Base-by-base conservation (phyloP, 768 basidiomycete genomes). In the Termitomyces sp. region DNA sequence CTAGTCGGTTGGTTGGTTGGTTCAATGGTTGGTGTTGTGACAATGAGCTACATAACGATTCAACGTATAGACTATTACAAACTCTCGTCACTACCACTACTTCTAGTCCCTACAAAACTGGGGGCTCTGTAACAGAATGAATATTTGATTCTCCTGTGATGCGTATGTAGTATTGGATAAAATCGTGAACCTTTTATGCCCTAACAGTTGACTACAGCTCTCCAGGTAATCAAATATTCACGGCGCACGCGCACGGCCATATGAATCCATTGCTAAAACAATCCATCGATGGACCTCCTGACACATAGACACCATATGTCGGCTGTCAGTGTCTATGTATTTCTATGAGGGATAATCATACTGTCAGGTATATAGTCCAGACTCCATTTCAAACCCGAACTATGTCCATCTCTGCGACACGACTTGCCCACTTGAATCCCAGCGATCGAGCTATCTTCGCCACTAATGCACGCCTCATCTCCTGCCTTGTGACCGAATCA, bases 401-500 rank as follows among this genome's bases (percentile, higher is more conserved):
- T 36, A 76, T 76, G 75, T 69, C 69, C 16, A 68, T 66, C 51
- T 60, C 69, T 20, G 67, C 71, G 24, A 59, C 60, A 50, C 60
- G 68, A 62, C 66, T 76, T 33, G 71, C 73, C 38, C 65, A 61
- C 51, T 70, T 76, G 39, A 53, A 67, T 51, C 75, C 81, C 40
- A 66, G 65, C 38, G 74, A 79, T 68, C 76, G 77, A 32, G 84
- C 84, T 40, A 69, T 75, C 22, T 83, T 84, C 65, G 80, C 81
- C 11, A 79, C 79, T 39, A 71, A 76, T 28, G 74, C 82, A 15
- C 81, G 85, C 32, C 68, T 86, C 4, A 64, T 85, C n/a, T 84
- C 83, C 35, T 84, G 83, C 65, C 76, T 86, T 7, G 83, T 85
- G 57, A 84, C 84, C 1, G 84, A 85, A 69, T 84, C 83, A 7